These are phyloP conservation scores for Pyracantha coccinea DNA, from an alignment of 331 rosid genomes.

Conservation along the genomic window DNA sequence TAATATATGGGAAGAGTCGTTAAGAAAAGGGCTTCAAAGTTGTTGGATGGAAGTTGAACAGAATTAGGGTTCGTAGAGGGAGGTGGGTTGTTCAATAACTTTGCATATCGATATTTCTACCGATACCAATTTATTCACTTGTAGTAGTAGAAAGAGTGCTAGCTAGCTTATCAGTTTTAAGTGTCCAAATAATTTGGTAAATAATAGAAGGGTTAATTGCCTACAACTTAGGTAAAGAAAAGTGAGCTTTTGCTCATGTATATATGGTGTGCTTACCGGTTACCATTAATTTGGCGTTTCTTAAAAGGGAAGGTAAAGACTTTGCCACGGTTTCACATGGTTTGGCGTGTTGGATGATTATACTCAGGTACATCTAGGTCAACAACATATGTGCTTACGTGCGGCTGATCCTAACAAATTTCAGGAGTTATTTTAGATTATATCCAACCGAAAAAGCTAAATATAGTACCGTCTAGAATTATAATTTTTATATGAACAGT, in stretches of 20 bases:
- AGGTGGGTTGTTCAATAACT: slow-evolving; percentile 33
- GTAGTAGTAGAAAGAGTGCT: no score
- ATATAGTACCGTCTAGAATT: no score
- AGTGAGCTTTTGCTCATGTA: neutral
- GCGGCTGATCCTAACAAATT: no score
- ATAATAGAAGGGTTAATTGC: neutral
- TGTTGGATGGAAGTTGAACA: slow-evolving; percentile 28
- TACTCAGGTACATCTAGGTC: no score
- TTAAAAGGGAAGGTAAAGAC: neutral
- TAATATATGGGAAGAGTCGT: neutral
- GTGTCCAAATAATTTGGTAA: no score
- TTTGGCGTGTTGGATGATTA: neutral
- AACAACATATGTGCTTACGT: no score
- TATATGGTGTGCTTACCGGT: neutral
- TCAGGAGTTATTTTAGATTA: no score
- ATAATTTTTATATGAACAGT: no score
- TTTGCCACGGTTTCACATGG: neutral
- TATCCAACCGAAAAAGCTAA: accelerated
- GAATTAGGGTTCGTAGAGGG: neutral
- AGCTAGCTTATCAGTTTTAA: no score
- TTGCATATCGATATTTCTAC: no score
- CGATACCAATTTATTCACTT: no score
- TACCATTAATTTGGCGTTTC: neutral
- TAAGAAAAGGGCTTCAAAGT: neutral
- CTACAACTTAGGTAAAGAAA: neutral